phyloP scores from a whole-genome alignment of 2,329 filamentous ascomycete genomes.

The Rhexocercosporidium sp. region DNA sequence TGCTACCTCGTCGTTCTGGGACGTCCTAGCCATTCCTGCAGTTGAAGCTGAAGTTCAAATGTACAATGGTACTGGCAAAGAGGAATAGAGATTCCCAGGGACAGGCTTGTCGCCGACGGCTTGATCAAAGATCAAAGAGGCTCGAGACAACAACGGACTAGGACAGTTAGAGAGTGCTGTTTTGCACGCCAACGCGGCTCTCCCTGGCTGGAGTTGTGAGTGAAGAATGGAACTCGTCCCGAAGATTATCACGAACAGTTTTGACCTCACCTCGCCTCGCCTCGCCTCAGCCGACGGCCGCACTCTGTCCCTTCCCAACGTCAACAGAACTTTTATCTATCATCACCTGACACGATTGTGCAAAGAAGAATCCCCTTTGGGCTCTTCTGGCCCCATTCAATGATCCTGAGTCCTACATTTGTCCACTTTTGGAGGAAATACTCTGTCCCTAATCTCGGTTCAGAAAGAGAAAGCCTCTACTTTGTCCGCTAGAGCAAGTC shows the following conservation, averaged over 20 bases:
- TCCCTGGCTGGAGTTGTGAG: not conserved
- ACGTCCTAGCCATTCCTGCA: not conserved
- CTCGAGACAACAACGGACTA: not conserved
- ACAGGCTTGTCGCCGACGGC: not conserved
- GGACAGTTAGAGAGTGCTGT: not conserved
- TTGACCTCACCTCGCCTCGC: not conserved
- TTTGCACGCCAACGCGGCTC: not conserved
- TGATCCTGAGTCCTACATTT: not conserved
- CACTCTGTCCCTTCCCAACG: slow-evolving; percentile 4
- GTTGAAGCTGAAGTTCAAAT: not conserved
- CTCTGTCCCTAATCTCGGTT: not conserved
- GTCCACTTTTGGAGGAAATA: not conserved
- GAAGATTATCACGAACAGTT: not conserved
- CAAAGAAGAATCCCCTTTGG: not conserved
- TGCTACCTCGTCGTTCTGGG: not conserved
- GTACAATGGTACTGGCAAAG: not conserved
- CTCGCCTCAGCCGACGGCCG: not conserved
- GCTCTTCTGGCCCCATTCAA: not conserved
- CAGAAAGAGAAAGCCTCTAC: not conserved
- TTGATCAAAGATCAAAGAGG: not conserved
- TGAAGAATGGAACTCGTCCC: not conserved
- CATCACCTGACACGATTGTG: slow-evolving; percentile 1
- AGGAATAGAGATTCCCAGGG: not conserved
- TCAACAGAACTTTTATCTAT: not conserved
- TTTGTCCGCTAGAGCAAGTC: not conserved